phyloP scores from a whole-genome alignment of 306 rosid species.

The Datisca glomerata region DNA sequence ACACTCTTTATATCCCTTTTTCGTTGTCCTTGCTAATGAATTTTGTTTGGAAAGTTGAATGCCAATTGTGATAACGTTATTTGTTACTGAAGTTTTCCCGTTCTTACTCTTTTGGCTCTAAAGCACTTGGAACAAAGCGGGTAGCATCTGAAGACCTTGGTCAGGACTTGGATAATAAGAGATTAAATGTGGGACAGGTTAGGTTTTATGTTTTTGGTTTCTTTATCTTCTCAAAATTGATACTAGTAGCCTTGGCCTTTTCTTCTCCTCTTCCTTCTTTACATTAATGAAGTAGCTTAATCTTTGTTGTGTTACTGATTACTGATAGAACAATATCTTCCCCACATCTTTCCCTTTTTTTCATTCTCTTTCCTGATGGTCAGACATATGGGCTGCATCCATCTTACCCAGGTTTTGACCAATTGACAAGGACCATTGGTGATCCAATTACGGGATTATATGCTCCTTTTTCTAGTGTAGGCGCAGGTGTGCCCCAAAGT shows the following conservation, averaged over 20 bases:
- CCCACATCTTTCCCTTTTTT: background rate
- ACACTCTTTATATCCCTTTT: background rate
- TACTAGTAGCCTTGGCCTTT: background rate
- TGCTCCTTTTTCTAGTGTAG: conserved; percentile 28
- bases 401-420: conserved; percentile 38
- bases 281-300: conserved; percentile 1
- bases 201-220: conserved; percentile 18
- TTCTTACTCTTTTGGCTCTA: conserved; percentile 15
- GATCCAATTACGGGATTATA: conserved; percentile 38
- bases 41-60: background rate
- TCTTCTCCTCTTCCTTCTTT: background rate
- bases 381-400: conserved; percentile 54
- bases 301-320: too few species aligned
- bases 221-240: background rate
- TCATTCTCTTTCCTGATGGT: conserved; percentile 12
- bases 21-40: background rate
- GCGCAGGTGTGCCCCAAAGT: conserved; percentile 30
- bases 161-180: conserved; percentile 80
- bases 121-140: conserved; percentile 85
- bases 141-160: conserved; percentile 82
- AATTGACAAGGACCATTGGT: conserved; percentile 29
- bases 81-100: conserved; percentile 1
- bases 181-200: conserved; percentile 80
- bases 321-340: too few species aligned
- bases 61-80: background rate